Evolutionary conservation across 352 stramenopile genomes (phyloP).

Genomic region (Phytophthora pisi): DNA sequence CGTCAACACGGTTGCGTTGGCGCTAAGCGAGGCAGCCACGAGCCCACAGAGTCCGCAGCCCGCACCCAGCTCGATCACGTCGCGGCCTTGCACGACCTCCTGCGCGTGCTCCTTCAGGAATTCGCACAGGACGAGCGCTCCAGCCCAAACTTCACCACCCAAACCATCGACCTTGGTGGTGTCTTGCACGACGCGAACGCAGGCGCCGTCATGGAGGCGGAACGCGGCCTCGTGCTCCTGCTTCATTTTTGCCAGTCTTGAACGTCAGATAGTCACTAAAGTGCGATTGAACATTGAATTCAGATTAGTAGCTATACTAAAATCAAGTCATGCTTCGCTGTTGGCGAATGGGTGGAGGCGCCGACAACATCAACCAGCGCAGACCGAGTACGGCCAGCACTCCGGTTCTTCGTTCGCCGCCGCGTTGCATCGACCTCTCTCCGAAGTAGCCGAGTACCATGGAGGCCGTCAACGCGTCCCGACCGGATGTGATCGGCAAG

Average conservation of each 20-base stretch:
- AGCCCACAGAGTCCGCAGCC: constrained; percentile 63
- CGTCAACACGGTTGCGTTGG: constrained; percentile 41
- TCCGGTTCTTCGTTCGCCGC: constrained; percentile 12
- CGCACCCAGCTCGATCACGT: constrained; percentile 63
- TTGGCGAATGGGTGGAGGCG: constrained; percentile 35
- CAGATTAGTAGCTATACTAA: background rate
- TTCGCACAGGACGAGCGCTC: constrained; percentile 56
- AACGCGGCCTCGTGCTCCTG: constrained; percentile 51
- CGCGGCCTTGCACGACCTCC: constrained; percentile 28
- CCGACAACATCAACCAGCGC: constrained; percentile 14
- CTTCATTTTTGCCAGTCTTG: constrained; percentile 15
- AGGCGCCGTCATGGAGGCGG: constrained; percentile 22
- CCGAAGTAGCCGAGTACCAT: constrained; percentile 28
- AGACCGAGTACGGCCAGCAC: background rate
- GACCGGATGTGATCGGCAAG: constrained; percentile 89
- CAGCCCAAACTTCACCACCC: constrained; percentile 65
- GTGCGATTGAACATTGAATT: background rate
- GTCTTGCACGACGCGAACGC: constrained; percentile 54
- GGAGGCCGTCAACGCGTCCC: constrained; percentile 74
- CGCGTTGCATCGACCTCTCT: background rate
- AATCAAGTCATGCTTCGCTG: background rate
- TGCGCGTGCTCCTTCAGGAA: constrained; percentile 44
- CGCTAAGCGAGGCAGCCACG: constrained; percentile 46
- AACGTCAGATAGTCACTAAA: background rate
- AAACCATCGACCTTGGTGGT: constrained; percentile 60